Conservation (phyloP, 495 filamentous ascomycete genomes). For the Lindgomyces ingoldianus region DNA sequence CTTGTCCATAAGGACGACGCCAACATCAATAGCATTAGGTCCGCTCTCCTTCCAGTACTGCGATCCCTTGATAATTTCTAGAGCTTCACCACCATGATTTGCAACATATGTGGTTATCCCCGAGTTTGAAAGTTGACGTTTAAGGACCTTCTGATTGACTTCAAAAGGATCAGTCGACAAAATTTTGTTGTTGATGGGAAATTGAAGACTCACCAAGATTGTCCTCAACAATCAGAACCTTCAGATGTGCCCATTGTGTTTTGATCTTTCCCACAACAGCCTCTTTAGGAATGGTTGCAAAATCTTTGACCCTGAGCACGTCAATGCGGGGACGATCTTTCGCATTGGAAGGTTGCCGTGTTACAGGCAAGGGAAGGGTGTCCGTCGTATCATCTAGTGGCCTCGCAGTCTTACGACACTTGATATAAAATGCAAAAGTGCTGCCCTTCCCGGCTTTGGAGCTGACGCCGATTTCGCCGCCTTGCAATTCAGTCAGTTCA, state of each 20-base stretch:
- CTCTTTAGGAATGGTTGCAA: slow-evolving; percentile 19
- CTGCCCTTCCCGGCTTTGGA: slow-evolving; percentile 71
- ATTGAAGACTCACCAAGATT: slow-evolving; percentile 43
- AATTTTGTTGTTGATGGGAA: too few species aligned
- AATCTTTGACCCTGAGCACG: slow-evolving; percentile 38
- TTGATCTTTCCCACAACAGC: background rate
- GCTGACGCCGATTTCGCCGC: slow-evolving; percentile 78
- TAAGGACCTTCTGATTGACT: slow-evolving; percentile 70
- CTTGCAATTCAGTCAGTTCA: slow-evolving; percentile 76
- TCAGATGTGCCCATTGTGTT: slow-evolving; percentile 23
- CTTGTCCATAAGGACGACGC: slow-evolving; percentile 77
- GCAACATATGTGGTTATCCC: slow-evolving; percentile 69
- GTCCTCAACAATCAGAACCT: slow-evolving; percentile 77
- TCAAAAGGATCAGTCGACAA: slow-evolving; percentile 48
- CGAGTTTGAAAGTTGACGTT: slow-evolving; percentile 61
- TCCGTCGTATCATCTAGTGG: slow-evolving; percentile 32
- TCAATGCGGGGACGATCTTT: slow-evolving; percentile 7
- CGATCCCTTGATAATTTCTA: slow-evolving; percentile 55
- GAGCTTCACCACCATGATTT: slow-evolving; percentile 74
- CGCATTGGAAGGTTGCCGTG: slow-evolving; percentile 26
- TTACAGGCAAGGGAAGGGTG: slow-evolving; percentile 7
- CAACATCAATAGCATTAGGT: slow-evolving; percentile 50
- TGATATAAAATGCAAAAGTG: slow-evolving; percentile 84
- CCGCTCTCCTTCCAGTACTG: slow-evolving; percentile 42
- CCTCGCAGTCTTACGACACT: slow-evolving; percentile 53